Conservation (phyloP, 192 early-diverging fungal genomes). For the Backusella sp. region DNA sequence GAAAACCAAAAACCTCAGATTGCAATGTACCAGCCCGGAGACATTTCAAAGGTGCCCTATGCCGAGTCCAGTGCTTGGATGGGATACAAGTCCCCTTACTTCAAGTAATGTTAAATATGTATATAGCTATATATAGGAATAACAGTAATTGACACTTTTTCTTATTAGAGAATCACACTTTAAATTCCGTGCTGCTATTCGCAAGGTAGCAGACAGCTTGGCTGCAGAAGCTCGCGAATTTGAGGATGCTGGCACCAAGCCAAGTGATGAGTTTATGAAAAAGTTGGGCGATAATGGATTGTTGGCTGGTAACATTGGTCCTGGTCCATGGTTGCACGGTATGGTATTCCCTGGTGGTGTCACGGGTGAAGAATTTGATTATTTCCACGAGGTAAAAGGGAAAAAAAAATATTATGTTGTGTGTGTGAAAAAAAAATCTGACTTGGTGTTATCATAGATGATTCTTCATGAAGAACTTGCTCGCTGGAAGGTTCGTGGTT, state of each 20-base stretch:
- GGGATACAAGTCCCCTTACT: conserved; percentile 36
- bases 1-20: conserved; percentile 40
- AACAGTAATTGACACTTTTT: not conserved
- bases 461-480: conserved; percentile 67
- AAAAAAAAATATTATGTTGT: not conserved
- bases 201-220: conserved; percentile 71
- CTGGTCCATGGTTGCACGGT: conserved; percentile 37
- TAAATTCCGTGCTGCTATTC: conserved; percentile 56
- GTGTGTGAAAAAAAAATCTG: not conserved
- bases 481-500: conserved; percentile 73
- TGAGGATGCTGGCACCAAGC: conserved; percentile 76
- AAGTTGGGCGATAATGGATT: conserved; percentile 72
- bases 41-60: conserved; percentile 63
- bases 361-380: conserved; percentile 59
- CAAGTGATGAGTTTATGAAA: conserved; percentile 61
- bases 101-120: conserved; percentile 23
- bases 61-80: conserved; percentile 72
- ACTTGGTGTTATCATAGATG: conserved; percentile 22
- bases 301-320: conserved; percentile 62
- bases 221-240: conserved; percentile 67
- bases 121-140: not conserved
- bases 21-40: conserved; percentile 57
- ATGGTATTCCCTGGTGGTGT: conserved; percentile 52
- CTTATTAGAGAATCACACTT: conserved; percentile 62
- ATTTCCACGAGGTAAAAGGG: conserved; percentile 59